Evolutionary conservation across 257 asterid species (phyloP).

Genomic region (Nicotiana sylvestris): DNA sequence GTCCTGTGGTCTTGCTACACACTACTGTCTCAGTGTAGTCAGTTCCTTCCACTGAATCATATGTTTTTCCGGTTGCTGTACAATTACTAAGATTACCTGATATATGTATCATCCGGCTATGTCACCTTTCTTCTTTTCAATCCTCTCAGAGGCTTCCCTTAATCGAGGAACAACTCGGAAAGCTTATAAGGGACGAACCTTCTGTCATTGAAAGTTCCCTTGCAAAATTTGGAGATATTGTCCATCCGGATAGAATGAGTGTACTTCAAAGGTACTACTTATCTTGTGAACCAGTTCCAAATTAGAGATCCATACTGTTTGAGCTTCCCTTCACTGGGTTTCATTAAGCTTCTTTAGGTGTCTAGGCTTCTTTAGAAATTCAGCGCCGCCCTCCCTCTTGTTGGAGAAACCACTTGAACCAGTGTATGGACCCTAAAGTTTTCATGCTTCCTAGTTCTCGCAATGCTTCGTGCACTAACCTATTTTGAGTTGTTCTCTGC

Average conservation of each 20-base stretch:
- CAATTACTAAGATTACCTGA: neutral
- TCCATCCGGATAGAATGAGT: conserved; percentile 56
- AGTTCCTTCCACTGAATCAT: neutral
- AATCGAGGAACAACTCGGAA: conserved; percentile 72
- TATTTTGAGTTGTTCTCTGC: neutral
- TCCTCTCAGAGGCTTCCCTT: conserved; percentile 63
- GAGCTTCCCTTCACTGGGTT: neutral
- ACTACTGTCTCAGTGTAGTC: conserved; percentile 51
- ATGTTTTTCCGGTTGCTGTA: neutral
- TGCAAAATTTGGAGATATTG: conserved; percentile 51
- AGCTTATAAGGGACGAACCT: conserved; percentile 74
- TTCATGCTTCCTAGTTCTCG: neutral
- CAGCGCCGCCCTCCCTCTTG: neutral
- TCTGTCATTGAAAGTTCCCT: conserved; percentile 60
- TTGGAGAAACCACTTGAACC: neutral
- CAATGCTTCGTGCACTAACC: neutral
- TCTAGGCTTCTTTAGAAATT: too few species aligned
- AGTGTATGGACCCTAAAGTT: neutral
- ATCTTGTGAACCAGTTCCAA: neutral
- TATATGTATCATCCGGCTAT: neutral
- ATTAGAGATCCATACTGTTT: neutral
- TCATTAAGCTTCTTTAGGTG: neutral
- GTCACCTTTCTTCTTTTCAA: neutral
- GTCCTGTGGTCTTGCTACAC: conserved; percentile 94
- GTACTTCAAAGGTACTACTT: conserved; percentile 53